Evolutionary conservation across 257 asterid species (phyloP).

Genomic region (Nyctanthes arbortristis): DNA sequence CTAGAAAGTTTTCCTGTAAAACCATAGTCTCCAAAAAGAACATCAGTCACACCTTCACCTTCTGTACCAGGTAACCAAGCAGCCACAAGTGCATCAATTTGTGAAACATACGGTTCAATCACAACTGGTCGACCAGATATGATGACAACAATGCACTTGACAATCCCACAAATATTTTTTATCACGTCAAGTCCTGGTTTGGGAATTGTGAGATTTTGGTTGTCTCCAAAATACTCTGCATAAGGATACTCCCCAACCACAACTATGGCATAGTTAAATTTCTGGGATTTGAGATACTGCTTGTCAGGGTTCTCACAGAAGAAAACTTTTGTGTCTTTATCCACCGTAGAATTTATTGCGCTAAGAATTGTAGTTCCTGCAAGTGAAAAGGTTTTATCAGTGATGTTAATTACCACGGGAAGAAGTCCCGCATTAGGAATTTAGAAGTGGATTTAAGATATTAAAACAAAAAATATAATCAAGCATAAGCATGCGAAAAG

Average conservation of each 20-base stretch:
- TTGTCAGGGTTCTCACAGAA: constrained; percentile 64
- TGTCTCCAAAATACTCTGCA: constrained; percentile 76
- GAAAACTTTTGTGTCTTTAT: constrained; percentile 52
- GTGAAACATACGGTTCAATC: constrained; percentile 57
- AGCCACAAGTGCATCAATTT: constrained; percentile 72
- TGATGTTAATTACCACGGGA: not conserved
- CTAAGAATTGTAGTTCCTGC: constrained; percentile 80
- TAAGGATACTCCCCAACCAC: constrained; percentile 81
- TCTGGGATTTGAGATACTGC: constrained; percentile 50
- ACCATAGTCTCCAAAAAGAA: constrained; percentile 73
- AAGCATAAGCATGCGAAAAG: not conserved
- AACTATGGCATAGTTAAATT: constrained; percentile 67
- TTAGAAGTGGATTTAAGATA: not conserved
- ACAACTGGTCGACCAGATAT: constrained; percentile 78
- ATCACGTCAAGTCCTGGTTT: constrained; percentile 76
- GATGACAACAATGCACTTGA: constrained; percentile 63
- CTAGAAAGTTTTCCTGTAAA: constrained; percentile 69
- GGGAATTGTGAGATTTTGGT: constrained; percentile 62
- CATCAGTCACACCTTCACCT: constrained; percentile 85
- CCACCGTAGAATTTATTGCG: constrained; percentile 67
- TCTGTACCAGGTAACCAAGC: constrained; percentile 93
- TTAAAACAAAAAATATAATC: too few relatives aligned
- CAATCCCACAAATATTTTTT: constrained; percentile 52
- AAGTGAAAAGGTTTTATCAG: constrained; percentile 18
- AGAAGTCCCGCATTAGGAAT: not conserved